These are phyloP conservation scores for Purshia tridentata DNA, from an alignment of 306 rosid species.

Conservation along the genomic window DNA sequence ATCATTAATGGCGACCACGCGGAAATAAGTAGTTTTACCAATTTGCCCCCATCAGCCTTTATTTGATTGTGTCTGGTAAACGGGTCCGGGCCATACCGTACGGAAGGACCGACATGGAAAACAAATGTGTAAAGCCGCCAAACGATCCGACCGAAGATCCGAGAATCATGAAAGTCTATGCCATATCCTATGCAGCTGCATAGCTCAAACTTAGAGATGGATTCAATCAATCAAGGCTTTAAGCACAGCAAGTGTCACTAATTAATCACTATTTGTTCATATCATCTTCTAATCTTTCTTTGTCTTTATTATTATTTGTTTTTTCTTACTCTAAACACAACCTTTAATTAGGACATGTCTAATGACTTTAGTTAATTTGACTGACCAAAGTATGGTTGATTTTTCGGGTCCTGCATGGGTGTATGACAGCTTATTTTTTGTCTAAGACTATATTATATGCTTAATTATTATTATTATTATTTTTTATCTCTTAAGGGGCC, in stretches of 20 bases:
- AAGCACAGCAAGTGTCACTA: background rate
- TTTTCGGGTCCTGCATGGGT: too few species aligned
- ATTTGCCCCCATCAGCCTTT: slow-evolving; percentile 22
- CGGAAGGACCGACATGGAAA: background rate
- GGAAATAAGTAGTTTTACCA: slow-evolving; percentile 41
- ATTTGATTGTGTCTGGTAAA: background rate
- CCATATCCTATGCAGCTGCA: background rate
- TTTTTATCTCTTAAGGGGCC: too few species aligned
- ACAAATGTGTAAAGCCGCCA: background rate
- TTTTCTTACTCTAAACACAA: background rate
- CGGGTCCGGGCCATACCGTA: background rate
- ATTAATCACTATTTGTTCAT: background rate
- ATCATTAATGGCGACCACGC: slow-evolving; percentile 69
- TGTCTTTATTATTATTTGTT: background rate
- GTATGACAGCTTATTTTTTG: too few species aligned
- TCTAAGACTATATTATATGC: too few species aligned
- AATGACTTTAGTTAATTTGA: too few species aligned
- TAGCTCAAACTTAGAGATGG: background rate
- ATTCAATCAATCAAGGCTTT: background rate
- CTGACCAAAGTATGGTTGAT: too few species aligned
- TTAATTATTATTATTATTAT: too few species aligned
- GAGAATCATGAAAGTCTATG: background rate
- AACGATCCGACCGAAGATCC: background rate
- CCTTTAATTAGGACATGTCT: too few species aligned
- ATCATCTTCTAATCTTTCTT: background rate